Evolutionary conservation across 306 rosid genomes (phyloP).

Genomic region (Vigna reflexopilosa): DNA sequence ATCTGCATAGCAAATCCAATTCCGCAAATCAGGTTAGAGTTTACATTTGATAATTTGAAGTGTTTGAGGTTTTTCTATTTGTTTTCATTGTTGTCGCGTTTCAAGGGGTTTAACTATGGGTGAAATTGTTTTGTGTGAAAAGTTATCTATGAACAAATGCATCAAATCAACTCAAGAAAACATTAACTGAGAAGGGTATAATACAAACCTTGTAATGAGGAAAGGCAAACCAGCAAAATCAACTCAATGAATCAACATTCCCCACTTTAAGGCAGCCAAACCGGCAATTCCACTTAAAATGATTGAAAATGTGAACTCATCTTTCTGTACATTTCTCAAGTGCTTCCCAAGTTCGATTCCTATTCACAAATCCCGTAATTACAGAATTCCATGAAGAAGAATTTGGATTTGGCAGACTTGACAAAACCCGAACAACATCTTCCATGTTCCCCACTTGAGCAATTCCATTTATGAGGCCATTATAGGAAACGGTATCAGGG

Average conservation of each 20-base stretch:
- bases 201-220: too few relatives aligned
- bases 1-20: too few relatives aligned
- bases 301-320: conserved; percentile 73
- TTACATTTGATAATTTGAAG: too few relatives aligned
- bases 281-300: conserved; percentile 69
- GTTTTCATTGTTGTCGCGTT: too few relatives aligned
- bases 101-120: too few relatives aligned
- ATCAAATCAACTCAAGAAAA: too few relatives aligned
- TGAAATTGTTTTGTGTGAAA: too few relatives aligned
- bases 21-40: too few relatives aligned
- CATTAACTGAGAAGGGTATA: too few relatives aligned
- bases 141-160: too few relatives aligned
- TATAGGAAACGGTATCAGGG: conserved; percentile 67
- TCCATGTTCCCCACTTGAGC: conserved; percentile 63
- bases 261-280: conserved; percentile 71
- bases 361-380: conserved; percentile 71
- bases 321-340: conserved; percentile 52
- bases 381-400: conserved; percentile 81
- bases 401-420: conserved; percentile 62
- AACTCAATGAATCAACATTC: conserved; percentile 67
- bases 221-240: too few relatives aligned
- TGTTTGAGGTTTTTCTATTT: too few relatives aligned
- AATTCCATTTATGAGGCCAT: conserved; percentile 70
- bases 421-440: conserved; percentile 61
- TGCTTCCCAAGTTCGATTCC: conserved; percentile 61